Evolutionary conservation across 768 basidiomycete species (phyloP).

Genomic region (Tulasnella sp.): DNA sequence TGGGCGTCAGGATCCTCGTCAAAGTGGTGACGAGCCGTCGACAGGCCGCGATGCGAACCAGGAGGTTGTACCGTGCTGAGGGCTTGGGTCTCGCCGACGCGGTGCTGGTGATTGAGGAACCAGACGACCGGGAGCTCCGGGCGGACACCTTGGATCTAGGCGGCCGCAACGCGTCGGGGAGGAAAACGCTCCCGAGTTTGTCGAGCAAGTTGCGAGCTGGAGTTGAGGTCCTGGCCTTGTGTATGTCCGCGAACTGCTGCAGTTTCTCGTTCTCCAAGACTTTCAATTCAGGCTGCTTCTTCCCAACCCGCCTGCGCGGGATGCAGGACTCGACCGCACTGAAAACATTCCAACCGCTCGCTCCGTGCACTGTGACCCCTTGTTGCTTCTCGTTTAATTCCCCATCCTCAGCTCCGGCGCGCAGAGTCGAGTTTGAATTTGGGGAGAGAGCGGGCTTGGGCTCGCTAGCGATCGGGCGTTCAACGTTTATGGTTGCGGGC

Average conservation of each 20-base stretch:
- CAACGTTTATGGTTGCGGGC: not conserved
- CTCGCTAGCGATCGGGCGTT: not conserved
- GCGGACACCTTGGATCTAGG: not conserved
- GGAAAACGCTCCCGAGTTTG: not conserved
- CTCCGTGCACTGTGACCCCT: not conserved
- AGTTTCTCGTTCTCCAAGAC: not conserved
- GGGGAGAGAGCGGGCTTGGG: not conserved
- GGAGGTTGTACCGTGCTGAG: slow-evolving; percentile 29
- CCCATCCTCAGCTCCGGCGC: not conserved
- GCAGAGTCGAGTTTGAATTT: not conserved
- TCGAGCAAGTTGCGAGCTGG: not conserved
- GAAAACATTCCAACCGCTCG: not conserved
- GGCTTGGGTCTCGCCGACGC: not conserved
- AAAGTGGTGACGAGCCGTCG: slow-evolving; percentile 70
- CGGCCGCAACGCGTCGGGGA: not conserved
- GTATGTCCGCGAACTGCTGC: not conserved
- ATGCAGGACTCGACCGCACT: not conserved
- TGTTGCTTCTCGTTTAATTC: not conserved
- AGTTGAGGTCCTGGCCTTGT: not conserved
- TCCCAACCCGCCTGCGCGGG: not conserved
- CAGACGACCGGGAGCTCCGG: not conserved
- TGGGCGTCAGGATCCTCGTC: slow-evolving; percentile 60
- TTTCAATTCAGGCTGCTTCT: not conserved
- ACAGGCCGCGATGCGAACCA: slow-evolving; percentile 69
- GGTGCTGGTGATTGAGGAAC: not conserved